phyloP scores from a whole-genome alignment of 768 basidiomycete genomes.

The Lactifluus echinatus region DNA sequence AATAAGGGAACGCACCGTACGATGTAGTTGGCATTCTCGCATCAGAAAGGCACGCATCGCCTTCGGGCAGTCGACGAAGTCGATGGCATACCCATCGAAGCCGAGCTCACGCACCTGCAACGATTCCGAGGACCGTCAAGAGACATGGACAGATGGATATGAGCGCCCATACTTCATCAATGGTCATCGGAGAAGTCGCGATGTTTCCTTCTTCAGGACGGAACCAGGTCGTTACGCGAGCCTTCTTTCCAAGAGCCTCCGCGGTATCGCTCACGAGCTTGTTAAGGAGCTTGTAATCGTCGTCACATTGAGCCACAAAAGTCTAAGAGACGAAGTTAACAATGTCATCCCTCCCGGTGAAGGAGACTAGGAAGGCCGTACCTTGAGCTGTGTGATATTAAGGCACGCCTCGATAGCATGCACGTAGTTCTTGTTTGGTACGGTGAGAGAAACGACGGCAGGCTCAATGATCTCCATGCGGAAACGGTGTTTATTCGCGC shows the following conservation, averaged over 20 bases:
- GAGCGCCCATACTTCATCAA: constrained; percentile 41
- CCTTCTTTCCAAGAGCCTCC: constrained; percentile 42
- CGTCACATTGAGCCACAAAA: constrained; percentile 75
- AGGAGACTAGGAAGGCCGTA: constrained; percentile 23
- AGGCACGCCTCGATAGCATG: constrained; percentile 72
- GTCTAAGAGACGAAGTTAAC: constrained; percentile 39
- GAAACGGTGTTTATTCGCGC: constrained; percentile 56
- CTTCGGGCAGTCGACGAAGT: constrained; percentile 69
- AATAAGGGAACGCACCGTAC: constrained; percentile 62
- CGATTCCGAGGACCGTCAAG: neutral
- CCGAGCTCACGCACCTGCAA: constrained; percentile 48
- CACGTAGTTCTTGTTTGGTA: constrained; percentile 54
- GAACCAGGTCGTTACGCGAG: constrained; percentile 61
- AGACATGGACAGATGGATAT: neutral
- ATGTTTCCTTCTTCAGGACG: constrained; percentile 35
- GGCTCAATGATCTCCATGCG: constrained; percentile 83
- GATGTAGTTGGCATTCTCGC: constrained; percentile 56
- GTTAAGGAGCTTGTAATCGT: constrained; percentile 72
- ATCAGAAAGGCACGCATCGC: constrained; percentile 67
- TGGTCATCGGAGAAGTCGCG: constrained; percentile 44
- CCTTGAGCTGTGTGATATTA: constrained; percentile 50
- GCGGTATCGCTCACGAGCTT: constrained; percentile 54
- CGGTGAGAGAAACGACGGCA: constrained; percentile 59
- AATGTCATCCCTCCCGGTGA: neutral
- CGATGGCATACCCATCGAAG: constrained; percentile 79